Base-by-base conservation (phyloP, 2,329 filamentous ascomycete genomes). In the Cladophialophora bantiana region DNA sequence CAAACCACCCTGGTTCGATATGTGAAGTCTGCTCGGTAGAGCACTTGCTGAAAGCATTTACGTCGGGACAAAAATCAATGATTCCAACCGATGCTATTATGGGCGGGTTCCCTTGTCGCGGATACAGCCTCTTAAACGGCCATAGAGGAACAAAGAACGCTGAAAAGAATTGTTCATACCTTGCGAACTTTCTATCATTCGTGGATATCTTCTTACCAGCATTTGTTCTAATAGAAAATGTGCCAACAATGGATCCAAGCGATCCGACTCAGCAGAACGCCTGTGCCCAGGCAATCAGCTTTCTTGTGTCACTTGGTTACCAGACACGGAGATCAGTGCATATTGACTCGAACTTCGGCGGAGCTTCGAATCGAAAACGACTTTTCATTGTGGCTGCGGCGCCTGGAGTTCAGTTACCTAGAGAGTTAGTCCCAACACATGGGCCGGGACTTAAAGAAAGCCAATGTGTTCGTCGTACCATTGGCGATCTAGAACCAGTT, bases 141-240 rank as follows among this genome's bases (percentile, higher is more conserved):
- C 77, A 89, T 71, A 88, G 83, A 72, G 79, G 82, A 0, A 89
- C 84, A 1, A 74, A 80, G 0, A 62, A 79, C 3, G 89, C 90
- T 7, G 77, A 88, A 5, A 86, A 87, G 66, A 93, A 95, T 73
- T 90, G 90, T 38, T 94, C 91, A 0, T 85, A 95, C 35, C 85
- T 95, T 0, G 91, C 90, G 0, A 90, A 90, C 0, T 92, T 94
- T 42, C 89, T 88, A 0, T 88, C 91, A 0, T 92, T 85, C 66
- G 82, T 94, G 1, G 92, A 96, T 69, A 78, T 92, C 0, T 93
- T 92, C 70, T 85, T 89, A 0, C 92, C 92, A 0, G 83, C 86
- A n/a, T 94, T 91, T 73, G 90, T 88, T 0, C 71, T 94, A 0
- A 82, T 96, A 0, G 92, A 96, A 75, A 96, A 96, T 70, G 92